Conservation (phyloP, 1,284 basidiomycete genomes). For the Trichosporon asahii region DNA sequence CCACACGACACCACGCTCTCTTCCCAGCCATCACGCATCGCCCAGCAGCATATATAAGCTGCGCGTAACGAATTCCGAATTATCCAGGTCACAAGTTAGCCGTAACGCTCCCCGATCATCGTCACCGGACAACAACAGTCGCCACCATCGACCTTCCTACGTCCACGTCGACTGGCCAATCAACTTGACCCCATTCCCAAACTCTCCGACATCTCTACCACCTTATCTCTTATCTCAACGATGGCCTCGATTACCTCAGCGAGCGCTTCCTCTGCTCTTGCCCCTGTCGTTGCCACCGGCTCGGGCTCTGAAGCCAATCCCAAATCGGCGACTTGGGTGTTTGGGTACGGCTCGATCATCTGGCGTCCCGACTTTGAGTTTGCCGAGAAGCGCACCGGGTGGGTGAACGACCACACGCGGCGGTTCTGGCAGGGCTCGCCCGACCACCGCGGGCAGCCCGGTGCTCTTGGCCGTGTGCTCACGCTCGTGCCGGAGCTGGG, state of each 20-base stretch:
- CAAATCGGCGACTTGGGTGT: conserved; percentile 17
- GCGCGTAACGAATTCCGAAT: conserved; percentile 3
- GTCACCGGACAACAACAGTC: neutral
- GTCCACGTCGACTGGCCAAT: neutral
- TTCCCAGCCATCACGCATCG: neutral
- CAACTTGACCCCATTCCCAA: neutral
- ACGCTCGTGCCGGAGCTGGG: conserved; percentile 37
- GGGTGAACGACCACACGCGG: conserved; percentile 56
- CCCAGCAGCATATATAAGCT: neutral
- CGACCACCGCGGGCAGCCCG: conserved; percentile 49
- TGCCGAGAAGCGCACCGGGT: conserved; percentile 15
- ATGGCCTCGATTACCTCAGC: neutral
- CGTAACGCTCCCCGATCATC: neutral
- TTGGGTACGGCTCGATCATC: conserved; percentile 25
- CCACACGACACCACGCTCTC: neutral
- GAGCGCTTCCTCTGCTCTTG: neutral
- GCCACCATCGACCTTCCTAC: neutral
- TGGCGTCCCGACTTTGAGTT: conserved; percentile 26
- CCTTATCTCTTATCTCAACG: neutral
- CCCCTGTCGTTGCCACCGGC: neutral
- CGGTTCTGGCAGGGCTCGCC: conserved; percentile 49
- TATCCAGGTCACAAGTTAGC: neutral
- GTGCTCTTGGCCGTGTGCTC: conserved; percentile 44
- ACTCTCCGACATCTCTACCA: neutral
- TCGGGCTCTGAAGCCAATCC: neutral